A percentile compares a stretch with the other conserved stretches of the same genome.
Conservation (phyloP, 495 filamentous ascomycete species). For the Halenospora varia region DNA sequence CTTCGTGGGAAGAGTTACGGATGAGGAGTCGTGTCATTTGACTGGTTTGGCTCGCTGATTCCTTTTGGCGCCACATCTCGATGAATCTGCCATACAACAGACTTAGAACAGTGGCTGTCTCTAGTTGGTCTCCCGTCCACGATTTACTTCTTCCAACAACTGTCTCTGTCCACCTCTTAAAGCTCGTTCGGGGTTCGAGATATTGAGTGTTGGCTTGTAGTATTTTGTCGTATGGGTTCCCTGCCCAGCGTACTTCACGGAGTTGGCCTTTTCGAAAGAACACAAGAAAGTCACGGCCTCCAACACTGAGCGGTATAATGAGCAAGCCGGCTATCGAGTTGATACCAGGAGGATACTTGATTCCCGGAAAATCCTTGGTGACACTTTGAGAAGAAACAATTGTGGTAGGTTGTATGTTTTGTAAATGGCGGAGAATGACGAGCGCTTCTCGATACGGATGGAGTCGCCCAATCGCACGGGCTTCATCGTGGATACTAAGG, state of each 20-base stretch:
- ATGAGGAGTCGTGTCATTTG: slow-evolving; percentile 69
- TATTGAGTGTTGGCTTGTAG: slow-evolving; percentile 59
- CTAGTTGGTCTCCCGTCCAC: slow-evolving; percentile 2
- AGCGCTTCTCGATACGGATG: slow-evolving; percentile 78
- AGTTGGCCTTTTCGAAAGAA: slow-evolving; percentile 81
- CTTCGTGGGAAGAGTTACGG: slow-evolving; percentile 43
- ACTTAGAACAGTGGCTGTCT: slow-evolving; percentile 11
- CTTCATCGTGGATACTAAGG: slow-evolving; percentile 57
- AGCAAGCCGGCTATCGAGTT: slow-evolving; percentile 72
- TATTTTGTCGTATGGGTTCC: slow-evolving; percentile 83
- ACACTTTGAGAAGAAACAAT: slow-evolving; percentile 76
- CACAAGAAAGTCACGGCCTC: slow-evolving; percentile 80
- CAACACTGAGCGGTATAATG: slow-evolving; percentile 73
- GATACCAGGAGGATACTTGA: slow-evolving; percentile 76
- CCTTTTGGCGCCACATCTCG: slow-evolving; percentile 84
- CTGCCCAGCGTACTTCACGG: slow-evolving; percentile 77
- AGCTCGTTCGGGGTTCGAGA: slow-evolving; percentile 70
- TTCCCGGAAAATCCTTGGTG: slow-evolving; percentile 71
- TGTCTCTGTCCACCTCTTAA: slow-evolving; percentile 69
- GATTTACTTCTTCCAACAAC: slow-evolving; percentile 47
- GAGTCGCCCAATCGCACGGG: slow-evolving; percentile 74
- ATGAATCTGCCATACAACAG: slow-evolving; percentile 32
- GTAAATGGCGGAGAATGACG: slow-evolving; percentile 78
- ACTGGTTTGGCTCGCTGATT: slow-evolving; percentile 75
- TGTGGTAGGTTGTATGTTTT: slow-evolving; percentile 65